These are phyloP conservation scores for Protea cynaroides DNA, from an alignment of 164 flowering plant genomes.

Conservation along the genomic window DNA sequence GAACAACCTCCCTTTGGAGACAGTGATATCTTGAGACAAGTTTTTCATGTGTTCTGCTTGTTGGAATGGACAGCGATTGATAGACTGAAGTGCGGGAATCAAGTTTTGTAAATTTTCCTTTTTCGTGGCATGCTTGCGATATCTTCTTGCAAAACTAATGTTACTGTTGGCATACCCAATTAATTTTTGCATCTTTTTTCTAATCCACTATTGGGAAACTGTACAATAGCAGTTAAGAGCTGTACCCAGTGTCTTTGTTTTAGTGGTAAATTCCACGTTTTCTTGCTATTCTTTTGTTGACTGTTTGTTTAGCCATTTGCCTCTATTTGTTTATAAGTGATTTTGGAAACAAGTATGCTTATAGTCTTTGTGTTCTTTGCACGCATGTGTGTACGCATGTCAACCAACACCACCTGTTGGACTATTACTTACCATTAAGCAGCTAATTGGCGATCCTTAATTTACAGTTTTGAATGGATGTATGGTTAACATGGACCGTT, in stretches of 20 bases:
- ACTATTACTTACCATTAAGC: too few species aligned
- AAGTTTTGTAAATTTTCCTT: not conserved
- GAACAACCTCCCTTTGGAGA: conserved; percentile 7
- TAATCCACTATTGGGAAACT: too few species aligned
- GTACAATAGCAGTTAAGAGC: not conserved
- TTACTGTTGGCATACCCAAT: too few species aligned
- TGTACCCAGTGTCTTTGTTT: not conserved
- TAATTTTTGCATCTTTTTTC: too few species aligned
- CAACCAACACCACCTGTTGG: too few species aligned
- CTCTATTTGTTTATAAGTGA: not conserved
- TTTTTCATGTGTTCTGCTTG: not conserved
- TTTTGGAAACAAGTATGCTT: not conserved
- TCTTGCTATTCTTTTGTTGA: not conserved
- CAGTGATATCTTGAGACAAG: conserved; percentile 5
- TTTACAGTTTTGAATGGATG: too few species aligned
- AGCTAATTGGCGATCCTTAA: too few species aligned
- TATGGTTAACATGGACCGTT: too few species aligned
- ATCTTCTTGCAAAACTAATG: not conserved
- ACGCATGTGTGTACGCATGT: too few species aligned
- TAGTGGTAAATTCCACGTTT: not conserved
- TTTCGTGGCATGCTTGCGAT: not conserved
- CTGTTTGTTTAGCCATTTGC: not conserved
- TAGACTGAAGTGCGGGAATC: conserved; percentile 3
- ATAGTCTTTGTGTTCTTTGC: not conserved
- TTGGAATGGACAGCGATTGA: not conserved